These are phyloP conservation scores for Anthracocystis walkeri DNA, from an alignment of 1,284 basidiomycete genomes.

Conservation along the genomic window DNA sequence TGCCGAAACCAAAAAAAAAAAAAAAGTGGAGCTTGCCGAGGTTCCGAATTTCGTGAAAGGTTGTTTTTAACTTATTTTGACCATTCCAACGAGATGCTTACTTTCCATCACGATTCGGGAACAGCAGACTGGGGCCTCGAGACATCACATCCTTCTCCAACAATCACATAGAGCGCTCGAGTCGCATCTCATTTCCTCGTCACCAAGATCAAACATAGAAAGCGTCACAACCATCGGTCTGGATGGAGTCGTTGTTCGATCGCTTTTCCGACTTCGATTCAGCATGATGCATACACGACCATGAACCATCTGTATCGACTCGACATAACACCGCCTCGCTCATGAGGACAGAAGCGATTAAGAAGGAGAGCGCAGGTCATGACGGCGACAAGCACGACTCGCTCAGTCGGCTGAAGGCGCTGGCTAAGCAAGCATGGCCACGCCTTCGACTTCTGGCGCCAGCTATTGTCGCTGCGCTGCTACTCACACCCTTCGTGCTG, in stretches of 20 bases:
- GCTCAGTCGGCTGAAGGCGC: neutral
- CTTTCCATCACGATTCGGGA: neutral
- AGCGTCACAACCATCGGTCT: neutral
- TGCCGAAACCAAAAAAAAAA: conserved; percentile 4
- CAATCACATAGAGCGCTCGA: neutral
- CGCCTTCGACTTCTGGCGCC: conserved; percentile 24
- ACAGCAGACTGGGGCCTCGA: neutral
- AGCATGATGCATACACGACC: conserved; percentile 7
- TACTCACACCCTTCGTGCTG: conserved; percentile 49
- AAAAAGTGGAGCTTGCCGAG: conserved; percentile 5
- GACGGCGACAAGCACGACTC: neutral
- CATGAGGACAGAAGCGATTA: neutral
- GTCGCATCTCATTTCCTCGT: neutral
- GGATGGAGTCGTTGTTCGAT: neutral
- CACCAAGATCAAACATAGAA: neutral
- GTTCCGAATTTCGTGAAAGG: neutral
- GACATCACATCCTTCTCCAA: neutral
- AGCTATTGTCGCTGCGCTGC: conserved; percentile 29
- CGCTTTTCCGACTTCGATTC: neutral
- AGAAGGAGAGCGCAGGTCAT: neutral
- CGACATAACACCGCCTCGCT: neutral
- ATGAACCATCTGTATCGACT: neutral
- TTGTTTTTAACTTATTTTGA: neutral
- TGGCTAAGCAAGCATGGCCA: conserved; percentile 15
- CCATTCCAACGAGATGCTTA: neutral